Base-by-base conservation (phyloP, 768 basidiomycete species). In the Tubosaeta sp. region DNA sequence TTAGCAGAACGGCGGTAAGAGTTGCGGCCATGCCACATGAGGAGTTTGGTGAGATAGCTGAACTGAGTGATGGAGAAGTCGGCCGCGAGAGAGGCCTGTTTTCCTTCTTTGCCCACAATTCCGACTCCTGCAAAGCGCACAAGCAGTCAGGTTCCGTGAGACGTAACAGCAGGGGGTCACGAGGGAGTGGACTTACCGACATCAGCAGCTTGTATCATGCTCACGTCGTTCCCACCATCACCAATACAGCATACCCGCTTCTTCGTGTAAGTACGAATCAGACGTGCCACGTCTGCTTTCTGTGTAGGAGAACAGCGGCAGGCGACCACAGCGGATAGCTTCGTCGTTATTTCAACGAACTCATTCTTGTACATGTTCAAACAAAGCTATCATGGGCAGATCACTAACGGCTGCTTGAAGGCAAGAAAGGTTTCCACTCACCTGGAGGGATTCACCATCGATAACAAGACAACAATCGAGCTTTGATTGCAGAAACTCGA, bases 141-240 rank as follows among this genome's bases (percentile, higher is more conserved):
- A 22, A 42, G 3, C 1, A 24, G 8, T n/a, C 48, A 44, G 43
- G 45, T 38, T 21, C 36, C 39, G 1, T 19, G 22, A 27, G 16
- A n/a, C 38, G 16, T 18, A 32, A 5, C 13, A 38, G 3, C 13
- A 34, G 9, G 12, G 22, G 32, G 13, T 31, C 4, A 14, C 42
- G 19, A 3, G 27, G 18, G 16, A 9, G 16, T 36, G 14, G 27
- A 83, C 92, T 66, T 43, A 93, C 94, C 95, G 52, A 99, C 94
- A 62, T 98, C 93, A 3, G 96, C 96, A 1, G 96, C 96, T 64
- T 98, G 96, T 54, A 99, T 99, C 96, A 99, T 99, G 67, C 90
- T 93, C 55, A 99, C 96, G 66, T 99, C 96, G 67, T 99, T 99
- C 4, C 96, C 96, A 30, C 96, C 96, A 71, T 99, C 96, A 2